These are phyloP conservation scores for Termitomyces sp. DNA, from an alignment of 768 basidiomycete species.

Conservation along the genomic window DNA sequence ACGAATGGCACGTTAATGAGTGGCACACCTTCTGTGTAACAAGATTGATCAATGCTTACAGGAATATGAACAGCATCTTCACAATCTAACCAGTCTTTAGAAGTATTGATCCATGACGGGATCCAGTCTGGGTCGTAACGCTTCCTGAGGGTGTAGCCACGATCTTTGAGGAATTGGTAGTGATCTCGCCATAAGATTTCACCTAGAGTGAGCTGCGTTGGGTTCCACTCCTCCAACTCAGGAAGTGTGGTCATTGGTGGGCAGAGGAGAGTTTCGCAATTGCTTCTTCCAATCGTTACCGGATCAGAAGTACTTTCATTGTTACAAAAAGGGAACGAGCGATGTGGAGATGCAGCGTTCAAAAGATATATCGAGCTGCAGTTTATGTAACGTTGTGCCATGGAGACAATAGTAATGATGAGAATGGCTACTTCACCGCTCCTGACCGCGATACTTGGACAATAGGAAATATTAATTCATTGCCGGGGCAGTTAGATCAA, in stretches of 20 bases:
- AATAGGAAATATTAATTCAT: too few species aligned
- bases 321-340: neutral
- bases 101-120: neutral
- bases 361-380: too few species aligned
- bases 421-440: too few species aligned
- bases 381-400: too few species aligned
- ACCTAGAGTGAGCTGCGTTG: neutral
- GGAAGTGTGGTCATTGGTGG: neutral
- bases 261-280: neutral
- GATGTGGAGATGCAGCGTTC: too few species aligned
- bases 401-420: too few species aligned
- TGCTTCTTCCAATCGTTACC: neutral
- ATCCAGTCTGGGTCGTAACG: neutral
- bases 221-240: neutral
- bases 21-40: neutral
- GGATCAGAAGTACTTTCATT: neutral
- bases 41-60: neutral
- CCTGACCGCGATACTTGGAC: too few species aligned
- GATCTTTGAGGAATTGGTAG: neutral
- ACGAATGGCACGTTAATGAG: neutral
- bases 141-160: conserved; percentile 11
- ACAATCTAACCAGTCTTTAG: neutral
- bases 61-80: neutral
- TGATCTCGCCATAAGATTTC: conserved; percentile 1
- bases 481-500: too few species aligned